Evolutionary conservation across 768 basidiomycete genomes (phyloP), one percentile per base, ranked within the genome.

Genomic region (Dioszegia crocea): DNA sequence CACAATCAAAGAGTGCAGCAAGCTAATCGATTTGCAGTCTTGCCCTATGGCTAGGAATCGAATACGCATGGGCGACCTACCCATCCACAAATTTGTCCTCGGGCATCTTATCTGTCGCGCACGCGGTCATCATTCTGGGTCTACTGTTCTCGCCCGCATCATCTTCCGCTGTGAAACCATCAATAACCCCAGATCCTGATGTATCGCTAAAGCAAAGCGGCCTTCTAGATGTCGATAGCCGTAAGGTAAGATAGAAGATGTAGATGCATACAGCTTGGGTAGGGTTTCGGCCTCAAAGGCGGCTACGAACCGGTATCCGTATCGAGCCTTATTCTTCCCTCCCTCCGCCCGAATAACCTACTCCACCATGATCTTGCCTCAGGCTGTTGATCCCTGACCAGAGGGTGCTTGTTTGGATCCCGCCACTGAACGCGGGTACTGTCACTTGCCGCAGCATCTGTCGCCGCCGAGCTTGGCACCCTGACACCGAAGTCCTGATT

Each of bases 41-140:
- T 21, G 65, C 71, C 1, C 65, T 92, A 11, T 79, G 91, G 36
- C 50, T 79, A 0, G 80, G 76, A 14, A 84, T 91, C 49, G 90
- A 94, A 75, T 91, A 86, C 70, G 84, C 88, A 1, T 96, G 91
- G 91, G 89, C 91, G 61, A 82, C 86, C 0, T 92, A 85, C 68
- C 92, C 92, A 2, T 88, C 90, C 0, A 93, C 89, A 0, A 56
- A 75, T 0, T 16, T 84, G 0, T 88, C 87, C 1, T 91, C 89
- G 4, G 77, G 67, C 10, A 50, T 84, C 5, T 76, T 90, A 31
- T 70, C 85, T 0, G 65, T 59, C 11, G 82, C 83, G 26, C 84
- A 91, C 70, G 51, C 74, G 3, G 56, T 80, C 2, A 77, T 89
- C 2, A 68, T 87, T 0, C 45, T 77, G 1, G 86, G 86, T 14